phyloP scores from a whole-genome alignment of 2,329 filamentous ascomycete species.

The Sarocladium strictum region DNA sequence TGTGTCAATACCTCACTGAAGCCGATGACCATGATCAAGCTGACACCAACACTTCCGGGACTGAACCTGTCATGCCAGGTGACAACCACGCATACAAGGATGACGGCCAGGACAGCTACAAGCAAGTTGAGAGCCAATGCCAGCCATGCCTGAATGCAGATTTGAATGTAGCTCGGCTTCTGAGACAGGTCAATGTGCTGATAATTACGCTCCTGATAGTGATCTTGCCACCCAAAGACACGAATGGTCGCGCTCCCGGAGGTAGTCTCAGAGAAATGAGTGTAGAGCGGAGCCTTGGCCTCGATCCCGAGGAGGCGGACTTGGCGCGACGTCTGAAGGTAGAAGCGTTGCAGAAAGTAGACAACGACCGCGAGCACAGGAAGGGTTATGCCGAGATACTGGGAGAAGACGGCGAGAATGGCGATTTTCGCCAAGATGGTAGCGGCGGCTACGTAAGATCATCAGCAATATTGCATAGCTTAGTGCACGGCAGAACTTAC shows the following conservation, averaged over 20 bases:
- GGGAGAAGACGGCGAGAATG: background rate
- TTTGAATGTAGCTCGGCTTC: conserved; percentile 27
- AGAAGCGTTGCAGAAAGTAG: conserved; percentile 16
- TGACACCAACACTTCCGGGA: conserved; percentile 11
- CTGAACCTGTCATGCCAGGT: background rate
- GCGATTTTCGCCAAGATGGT: conserved; percentile 36
- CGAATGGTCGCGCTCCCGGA: conserved; percentile 19
- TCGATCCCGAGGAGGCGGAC: conserved; percentile 49
- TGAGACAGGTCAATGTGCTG: conserved; percentile 28
- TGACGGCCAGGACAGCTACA: conserved; percentile 24
- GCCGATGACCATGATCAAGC: conserved; percentile 21
- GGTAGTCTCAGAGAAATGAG: conserved; percentile 29
- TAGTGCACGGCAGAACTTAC: too few relatives aligned
- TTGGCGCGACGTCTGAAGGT: conserved; percentile 46
- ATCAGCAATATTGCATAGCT: too few relatives aligned
- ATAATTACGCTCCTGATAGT: conserved; percentile 35
- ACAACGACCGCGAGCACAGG: conserved; percentile 23
- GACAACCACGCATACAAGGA: conserved; percentile 28
- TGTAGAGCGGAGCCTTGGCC: conserved; percentile 39
- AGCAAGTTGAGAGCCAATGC: conserved; percentile 37
- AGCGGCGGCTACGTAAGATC: conserved; percentile 22
- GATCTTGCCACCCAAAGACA: conserved; percentile 15
- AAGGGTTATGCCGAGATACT: conserved; percentile 34
- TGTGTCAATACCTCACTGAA: conserved; percentile 24
- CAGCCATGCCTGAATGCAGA: conserved; percentile 39